These are phyloP conservation scores for Ascoidea rubescens DNA, from an alignment of 805 yeast genomes.

Conservation along the genomic window DNA sequence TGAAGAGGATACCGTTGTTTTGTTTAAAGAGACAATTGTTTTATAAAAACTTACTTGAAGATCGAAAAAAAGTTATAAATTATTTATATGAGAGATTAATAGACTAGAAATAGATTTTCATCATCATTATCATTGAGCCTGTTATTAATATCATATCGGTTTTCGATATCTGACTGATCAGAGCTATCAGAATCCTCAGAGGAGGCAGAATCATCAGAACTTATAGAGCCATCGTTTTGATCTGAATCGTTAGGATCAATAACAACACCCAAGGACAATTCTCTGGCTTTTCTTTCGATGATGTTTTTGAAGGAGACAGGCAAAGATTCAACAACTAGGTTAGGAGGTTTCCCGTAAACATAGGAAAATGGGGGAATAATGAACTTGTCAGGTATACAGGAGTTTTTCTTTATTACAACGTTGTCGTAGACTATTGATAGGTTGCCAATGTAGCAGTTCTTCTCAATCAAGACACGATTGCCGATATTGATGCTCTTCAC, in stretches of 20 bases:
- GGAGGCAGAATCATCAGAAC: neutral
- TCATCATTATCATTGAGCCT: too few species aligned
- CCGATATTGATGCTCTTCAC: constrained; percentile 27
- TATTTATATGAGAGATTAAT: too few species aligned
- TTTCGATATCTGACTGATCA: neutral
- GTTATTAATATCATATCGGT: neutral
- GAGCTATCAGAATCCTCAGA: neutral
- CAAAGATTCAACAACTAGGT: constrained; percentile 9
- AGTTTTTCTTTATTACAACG: constrained; percentile 27
- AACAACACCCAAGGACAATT: constrained; percentile 3
- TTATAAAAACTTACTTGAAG: neutral
- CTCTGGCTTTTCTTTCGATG: constrained; percentile 11
- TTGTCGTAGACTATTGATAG: constrained; percentile 30
- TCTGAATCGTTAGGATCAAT: neutral
- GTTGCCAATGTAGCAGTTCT: constrained; percentile 21
- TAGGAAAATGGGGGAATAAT: constrained; percentile 35
- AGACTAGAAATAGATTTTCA: too few species aligned
- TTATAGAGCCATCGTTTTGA: neutral
- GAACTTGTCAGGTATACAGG: constrained; percentile 24
- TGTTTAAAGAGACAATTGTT: neutral
- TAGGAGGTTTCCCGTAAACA: constrained; percentile 15
- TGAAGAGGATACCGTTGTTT: neutral
- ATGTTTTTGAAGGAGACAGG: constrained; percentile 11
- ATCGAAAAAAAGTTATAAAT: neutral
- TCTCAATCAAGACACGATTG: constrained; percentile 31